These are phyloP conservation scores for Kurtzmaniella cleridarum DNA, from an alignment of 805 yeast species.

Conservation along the genomic window DNA sequence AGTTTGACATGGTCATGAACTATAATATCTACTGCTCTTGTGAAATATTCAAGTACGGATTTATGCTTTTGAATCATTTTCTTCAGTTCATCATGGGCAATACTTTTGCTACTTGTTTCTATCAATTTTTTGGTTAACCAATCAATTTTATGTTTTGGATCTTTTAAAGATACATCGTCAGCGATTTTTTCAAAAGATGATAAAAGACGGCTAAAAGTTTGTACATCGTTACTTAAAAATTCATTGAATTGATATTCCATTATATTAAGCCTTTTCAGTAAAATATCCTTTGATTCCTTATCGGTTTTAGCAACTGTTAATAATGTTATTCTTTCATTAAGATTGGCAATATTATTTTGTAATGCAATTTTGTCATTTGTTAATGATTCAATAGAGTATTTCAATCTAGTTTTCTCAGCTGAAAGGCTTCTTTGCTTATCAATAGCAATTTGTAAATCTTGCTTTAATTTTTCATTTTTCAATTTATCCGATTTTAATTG, in stretches of 20 bases:
- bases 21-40: conserved; percentile 55
- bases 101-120: conserved; percentile 6
- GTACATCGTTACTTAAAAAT: conserved; percentile 35
- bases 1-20: conserved; percentile 50
- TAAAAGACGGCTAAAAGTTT: conserved; percentile 46
- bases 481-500: conserved; percentile 10
- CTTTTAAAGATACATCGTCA: conserved; percentile 54
- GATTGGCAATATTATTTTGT: conserved; percentile 29
- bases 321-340: conserved; percentile 34
- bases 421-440: conserved; percentile 39
- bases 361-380: conserved; percentile 32
- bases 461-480: conserved; percentile 25
- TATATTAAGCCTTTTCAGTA: conserved; percentile 16
- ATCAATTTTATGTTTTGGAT: conserved; percentile 49
- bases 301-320: conserved; percentile 13
- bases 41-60: conserved; percentile 48
- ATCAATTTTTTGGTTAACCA: conserved; percentile 25
- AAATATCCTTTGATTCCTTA: conserved; percentile 5
- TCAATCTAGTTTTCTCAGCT: conserved; percentile 40
- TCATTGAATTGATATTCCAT: conserved; percentile 40
- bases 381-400: conserved; percentile 34
- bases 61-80: conserved; percentile 32
- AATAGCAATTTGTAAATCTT: conserved; percentile 34
- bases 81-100: conserved; percentile 14
- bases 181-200: conserved; percentile 48